These are phyloP conservation scores for Phytophthora citricola DNA, from an alignment of 352 stramenopile species.

Conservation along the genomic window DNA sequence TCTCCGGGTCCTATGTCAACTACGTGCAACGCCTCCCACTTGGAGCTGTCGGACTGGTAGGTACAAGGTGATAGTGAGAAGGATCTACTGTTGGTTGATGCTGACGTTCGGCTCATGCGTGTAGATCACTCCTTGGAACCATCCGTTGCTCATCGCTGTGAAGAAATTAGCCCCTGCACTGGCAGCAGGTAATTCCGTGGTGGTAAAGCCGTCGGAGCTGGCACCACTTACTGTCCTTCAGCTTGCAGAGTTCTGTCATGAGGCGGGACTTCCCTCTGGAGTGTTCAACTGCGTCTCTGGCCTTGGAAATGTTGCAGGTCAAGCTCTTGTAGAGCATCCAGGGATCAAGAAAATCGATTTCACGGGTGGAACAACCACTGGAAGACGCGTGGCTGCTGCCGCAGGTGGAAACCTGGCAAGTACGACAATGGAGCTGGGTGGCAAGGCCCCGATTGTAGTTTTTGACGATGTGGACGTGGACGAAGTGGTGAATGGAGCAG, in stretches of 20 bases:
- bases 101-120: neutral
- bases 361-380: conserved; percentile 51
- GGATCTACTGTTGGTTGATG: neutral
- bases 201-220: conserved; percentile 90
- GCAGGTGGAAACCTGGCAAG: conserved; percentile 53
- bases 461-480: conserved; percentile 70
- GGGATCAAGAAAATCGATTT: conserved; percentile 70
- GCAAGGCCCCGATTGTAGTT: conserved; percentile 74
- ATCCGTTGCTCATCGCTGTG: conserved; percentile 78
- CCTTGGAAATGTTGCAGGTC: conserved; percentile 40
- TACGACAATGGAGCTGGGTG: conserved; percentile 73
- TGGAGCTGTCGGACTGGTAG: conserved; percentile 63
- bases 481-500: conserved; percentile 64
- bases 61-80: neutral
- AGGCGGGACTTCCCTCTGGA: conserved; percentile 46
- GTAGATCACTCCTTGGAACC: conserved; percentile 85
- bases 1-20: conserved; percentile 63
- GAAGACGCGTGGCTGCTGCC: conserved; percentile 40
- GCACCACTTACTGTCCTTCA: conserved; percentile 65
- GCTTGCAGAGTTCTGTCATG: conserved; percentile 49
- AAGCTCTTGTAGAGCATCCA: conserved; percentile 41
- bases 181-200: conserved; percentile 78
- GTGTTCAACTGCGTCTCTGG: conserved; percentile 62
- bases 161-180: conserved; percentile 77
- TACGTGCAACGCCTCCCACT: conserved; percentile 64